Evolutionary conservation across 2,329 filamentous ascomycete genomes (phyloP), one percentile per base, ranked within the genome.

Genomic region (Apiospora kogelbergensis): DNA sequence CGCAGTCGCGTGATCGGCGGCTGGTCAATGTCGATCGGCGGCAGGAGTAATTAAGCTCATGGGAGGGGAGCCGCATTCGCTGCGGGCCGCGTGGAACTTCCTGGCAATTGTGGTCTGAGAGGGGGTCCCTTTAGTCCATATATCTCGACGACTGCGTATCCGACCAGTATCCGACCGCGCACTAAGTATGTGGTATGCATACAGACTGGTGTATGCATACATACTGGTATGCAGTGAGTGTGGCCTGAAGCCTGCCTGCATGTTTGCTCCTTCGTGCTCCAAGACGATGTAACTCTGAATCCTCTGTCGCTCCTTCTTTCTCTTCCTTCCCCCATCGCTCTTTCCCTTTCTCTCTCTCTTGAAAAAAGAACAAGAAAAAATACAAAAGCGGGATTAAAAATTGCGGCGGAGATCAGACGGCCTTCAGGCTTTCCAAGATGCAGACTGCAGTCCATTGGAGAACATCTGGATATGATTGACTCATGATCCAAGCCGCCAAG

Each of bases 41-140:
- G 30, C 9, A 60, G 30, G 37, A 60, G 20, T n/a, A 60, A 60
- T 60, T 60, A 60, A 60, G 53, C 53, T 60, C 53, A 60, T 60
- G 53, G 20, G 53, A 60, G 53, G 53, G 48, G 53, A 37, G 30
- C 26, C 26, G 48, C 26, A 42, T 45, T 45, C 17, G 53, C 30
- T 37, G 53, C 53, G 30, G 53, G 53, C 53, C 53, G 53, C 26
- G 53, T 60, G 30, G 53, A 13, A 37, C 53, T 37, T 11, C 6
- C 17, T 37, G 30, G 53, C 2, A 30, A 33, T 48, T 33, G 48
- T 33, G 46, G 46, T 24, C 46, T 24, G 22, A 48, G 46, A 26
- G 46, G 17, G 20, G 15, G 26, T 30, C 33, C 10, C 9, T 26
- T 15, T 30, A 26, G 15, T 30, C 48, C 48, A 57, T 57, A 57